Conservation (phyloP, 352 stramenopile species). For the Globisporangium alternatum region DNA sequence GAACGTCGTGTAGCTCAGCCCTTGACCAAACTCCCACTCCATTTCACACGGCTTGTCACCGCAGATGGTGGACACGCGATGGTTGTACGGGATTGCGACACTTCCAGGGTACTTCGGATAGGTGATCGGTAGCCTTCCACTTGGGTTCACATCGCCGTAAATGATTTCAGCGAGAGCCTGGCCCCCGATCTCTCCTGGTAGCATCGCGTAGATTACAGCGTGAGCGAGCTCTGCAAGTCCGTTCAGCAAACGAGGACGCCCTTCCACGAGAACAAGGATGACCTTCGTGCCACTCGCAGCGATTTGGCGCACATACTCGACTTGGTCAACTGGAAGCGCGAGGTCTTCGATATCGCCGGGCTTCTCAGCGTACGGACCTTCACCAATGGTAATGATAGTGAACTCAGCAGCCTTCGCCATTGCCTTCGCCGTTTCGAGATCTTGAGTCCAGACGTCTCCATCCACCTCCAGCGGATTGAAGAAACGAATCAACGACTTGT, state of each 20-base stretch:
- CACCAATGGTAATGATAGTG: conserved; percentile 78
- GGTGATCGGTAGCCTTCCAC: conserved; percentile 74
- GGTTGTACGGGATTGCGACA: conserved; percentile 74
- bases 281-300: conserved; percentile 67
- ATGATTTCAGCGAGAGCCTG: conserved; percentile 83
- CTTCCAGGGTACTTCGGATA: conserved; percentile 73
- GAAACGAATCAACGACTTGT: conserved; percentile 28
- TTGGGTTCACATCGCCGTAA: conserved; percentile 79
- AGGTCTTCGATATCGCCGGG: conserved; percentile 83
- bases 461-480: conserved; percentile 57
- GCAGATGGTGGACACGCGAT: conserved; percentile 57
- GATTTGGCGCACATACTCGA: conserved; percentile 71
- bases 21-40: conserved; percentile 66
- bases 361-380: conserved; percentile 82
- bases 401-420: conserved; percentile 49
- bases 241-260: conserved; percentile 71
- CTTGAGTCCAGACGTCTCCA: conserved; percentile 42
- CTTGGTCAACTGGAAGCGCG: conserved; percentile 53
- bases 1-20: conserved; percentile 72
- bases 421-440: conserved; percentile 51
- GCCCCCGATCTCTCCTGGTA: conserved; percentile 74
- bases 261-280: conserved; percentile 77
- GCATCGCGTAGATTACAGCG: conserved; percentile 76
- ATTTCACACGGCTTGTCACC: conserved; percentile 42
- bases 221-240: conserved; percentile 52